These are phyloP conservation scores for Epichloe gansuensis DNA, from an alignment of 2,329 filamentous ascomycete genomes.

Conservation along the genomic window DNA sequence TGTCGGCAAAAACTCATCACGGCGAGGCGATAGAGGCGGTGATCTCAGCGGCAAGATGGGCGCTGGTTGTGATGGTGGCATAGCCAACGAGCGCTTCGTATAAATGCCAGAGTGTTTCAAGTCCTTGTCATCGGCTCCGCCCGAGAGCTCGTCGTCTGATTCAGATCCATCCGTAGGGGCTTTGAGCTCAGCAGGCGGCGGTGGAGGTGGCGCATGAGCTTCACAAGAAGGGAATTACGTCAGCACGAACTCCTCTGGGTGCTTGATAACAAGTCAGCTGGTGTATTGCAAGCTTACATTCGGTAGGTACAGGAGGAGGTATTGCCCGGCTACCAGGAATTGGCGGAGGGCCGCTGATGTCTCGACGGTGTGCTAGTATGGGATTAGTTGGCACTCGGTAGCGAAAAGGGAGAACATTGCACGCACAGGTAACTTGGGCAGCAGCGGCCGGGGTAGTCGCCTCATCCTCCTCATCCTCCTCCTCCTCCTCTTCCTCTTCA, in stretches of 20 bases:
- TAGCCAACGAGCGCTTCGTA: constrained; percentile 25
- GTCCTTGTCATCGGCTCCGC: constrained; percentile 31
- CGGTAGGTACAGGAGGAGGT: constrained; percentile 45
- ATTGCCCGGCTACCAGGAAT: constrained; percentile 39
- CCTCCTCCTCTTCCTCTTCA: constrained; percentile 24
- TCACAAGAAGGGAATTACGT: constrained; percentile 3
- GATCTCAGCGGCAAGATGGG: constrained; percentile 18
- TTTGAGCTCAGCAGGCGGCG: constrained; percentile 38
- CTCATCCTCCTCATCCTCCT: constrained; percentile 25
- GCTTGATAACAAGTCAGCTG: not conserved
- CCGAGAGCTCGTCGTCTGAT: constrained; percentile 77
- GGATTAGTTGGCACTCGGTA: constrained; percentile 13
- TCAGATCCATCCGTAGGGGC: constrained; percentile 70
- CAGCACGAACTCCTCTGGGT: not conserved
- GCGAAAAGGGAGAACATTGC: not conserved
- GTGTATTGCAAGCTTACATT: constrained; percentile 35
- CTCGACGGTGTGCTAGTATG: constrained; percentile 22
- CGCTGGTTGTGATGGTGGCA: constrained; percentile 27
- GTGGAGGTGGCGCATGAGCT: constrained; percentile 52
- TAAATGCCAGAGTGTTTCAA: constrained; percentile 23
- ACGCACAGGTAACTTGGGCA: constrained; percentile 11
- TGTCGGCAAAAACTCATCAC: constrained; percentile 29
- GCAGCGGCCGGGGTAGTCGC: constrained; percentile 22
- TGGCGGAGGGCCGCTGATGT: constrained; percentile 28
- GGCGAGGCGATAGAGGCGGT: constrained; percentile 23